Evolutionary conservation across 169 alveolate genomes (phyloP).

Genomic region (Plasmodium gonderi): DNA sequence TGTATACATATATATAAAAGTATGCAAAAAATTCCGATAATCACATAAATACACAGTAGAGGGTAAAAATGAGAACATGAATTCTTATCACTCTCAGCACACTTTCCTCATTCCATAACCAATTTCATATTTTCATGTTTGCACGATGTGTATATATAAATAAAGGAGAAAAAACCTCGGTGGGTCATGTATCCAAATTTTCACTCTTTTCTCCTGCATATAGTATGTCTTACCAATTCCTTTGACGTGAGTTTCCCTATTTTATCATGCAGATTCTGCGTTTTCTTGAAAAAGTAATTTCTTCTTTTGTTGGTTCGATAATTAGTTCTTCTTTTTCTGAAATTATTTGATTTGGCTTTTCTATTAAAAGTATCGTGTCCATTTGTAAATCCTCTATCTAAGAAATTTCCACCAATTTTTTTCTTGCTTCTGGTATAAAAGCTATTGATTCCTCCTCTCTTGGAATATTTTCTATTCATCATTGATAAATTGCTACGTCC

Average conservation of each 20-base stretch:
- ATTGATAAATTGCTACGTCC: constrained; percentile 70
- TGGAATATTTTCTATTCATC: constrained; percentile 54
- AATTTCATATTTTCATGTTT: too few species aligned
- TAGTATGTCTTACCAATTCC: constrained; percentile 61
- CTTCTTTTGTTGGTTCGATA: constrained; percentile 32
- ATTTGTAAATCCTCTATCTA: constrained; percentile 9
- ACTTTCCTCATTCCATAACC: too few species aligned
- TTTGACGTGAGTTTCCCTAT: constrained; percentile 65
- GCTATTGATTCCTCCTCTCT: constrained; percentile 10
- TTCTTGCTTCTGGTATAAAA: constrained; percentile 24
- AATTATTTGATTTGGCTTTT: constrained; percentile 4
- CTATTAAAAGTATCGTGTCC: background rate
- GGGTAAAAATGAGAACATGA: too few species aligned
- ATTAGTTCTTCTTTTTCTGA: constrained; percentile 20
- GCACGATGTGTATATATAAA: too few species aligned
- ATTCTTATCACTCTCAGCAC: too few species aligned
- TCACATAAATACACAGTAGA: too few species aligned
- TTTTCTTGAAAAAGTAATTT: constrained; percentile 26
- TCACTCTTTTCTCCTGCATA: too few species aligned
- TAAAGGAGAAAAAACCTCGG: too few species aligned
- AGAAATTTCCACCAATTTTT: constrained; percentile 12
- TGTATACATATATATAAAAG: too few species aligned
- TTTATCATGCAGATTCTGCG: constrained; percentile 54
- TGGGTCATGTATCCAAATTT: too few species aligned
- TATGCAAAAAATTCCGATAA: too few species aligned